A percentile compares a stretch with the other conserved stretches of the same genome.
Evolutionary conservation across 176 grass and related monocot species (phyloP).

Genomic region (Musa acuminata): DNA sequence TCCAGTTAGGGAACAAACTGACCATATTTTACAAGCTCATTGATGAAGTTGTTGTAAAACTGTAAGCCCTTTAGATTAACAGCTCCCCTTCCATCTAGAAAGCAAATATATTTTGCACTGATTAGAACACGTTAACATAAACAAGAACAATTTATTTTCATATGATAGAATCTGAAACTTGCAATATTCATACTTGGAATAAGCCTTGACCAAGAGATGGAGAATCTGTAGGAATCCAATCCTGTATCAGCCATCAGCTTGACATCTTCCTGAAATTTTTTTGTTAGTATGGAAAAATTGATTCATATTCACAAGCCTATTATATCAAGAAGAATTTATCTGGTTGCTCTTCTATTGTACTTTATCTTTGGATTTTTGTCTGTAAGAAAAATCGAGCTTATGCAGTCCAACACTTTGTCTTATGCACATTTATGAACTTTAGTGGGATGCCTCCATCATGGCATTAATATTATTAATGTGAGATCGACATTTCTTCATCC

Average conservation of each 20-base stretch:
- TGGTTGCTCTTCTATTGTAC: not conserved
- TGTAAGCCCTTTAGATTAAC: conserved; percentile 14
- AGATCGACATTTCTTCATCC: too few relatives aligned
- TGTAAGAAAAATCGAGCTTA: too few relatives aligned
- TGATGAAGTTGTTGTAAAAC: conserved; percentile 8
- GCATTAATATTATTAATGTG: too few relatives aligned
- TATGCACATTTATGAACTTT: too few relatives aligned
- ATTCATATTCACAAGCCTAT: not conserved
- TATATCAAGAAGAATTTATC: too few relatives aligned
- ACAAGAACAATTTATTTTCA: too few relatives aligned
- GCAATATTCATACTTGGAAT: conserved; percentile 36
- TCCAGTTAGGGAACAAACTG: not conserved
- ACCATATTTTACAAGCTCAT: conserved; percentile 10
- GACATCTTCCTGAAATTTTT: conserved; percentile 43
- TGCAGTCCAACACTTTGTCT: too few relatives aligned
- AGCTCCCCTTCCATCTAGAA: conserved; percentile 10
- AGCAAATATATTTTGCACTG: not conserved
- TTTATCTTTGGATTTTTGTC: not conserved
- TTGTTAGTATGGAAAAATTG: not conserved
- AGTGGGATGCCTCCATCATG: too few relatives aligned
- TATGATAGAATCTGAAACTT: not conserved
- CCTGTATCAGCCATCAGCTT: conserved; percentile 45
- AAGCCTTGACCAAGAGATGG: conserved; percentile 74
- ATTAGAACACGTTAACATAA: too few relatives aligned
- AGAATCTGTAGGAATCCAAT: conserved; percentile 64